Base-by-base conservation (phyloP, 768 basidiomycete species). In the Lentinula sp. region DNA sequence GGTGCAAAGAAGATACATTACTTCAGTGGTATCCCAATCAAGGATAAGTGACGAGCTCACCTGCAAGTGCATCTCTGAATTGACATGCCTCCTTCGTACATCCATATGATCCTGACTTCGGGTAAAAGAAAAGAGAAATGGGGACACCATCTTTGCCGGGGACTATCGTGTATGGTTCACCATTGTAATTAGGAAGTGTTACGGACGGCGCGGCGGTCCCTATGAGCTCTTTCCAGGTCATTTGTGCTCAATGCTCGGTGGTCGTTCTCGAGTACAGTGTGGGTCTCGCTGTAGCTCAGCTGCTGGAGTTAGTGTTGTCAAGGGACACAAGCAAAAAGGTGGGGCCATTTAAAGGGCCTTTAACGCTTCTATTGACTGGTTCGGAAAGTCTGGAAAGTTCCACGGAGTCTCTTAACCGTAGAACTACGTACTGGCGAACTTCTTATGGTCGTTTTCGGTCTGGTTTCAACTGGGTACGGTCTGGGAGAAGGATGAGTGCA, bases 71-170 rank as follows among this genome's bases (percentile, higher is more conserved):
- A 74, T 94, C 89, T 28, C 92, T 83, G 72, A 95, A 93, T 57
- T 85, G 79, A 66, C 91, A 93, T 1, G 88, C 91, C 71, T 94
- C 86, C 67, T 81, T 86, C 16, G 90, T 95, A 72, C 93, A 93
- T 5, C 88, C 91, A 55, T 77, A 86, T 2, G 90, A 84, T 6
- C 86, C 90, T 86, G 88, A 81, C 67, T 81, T 78, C 9, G 90
- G 90, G 66, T 89, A 91, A 74, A 94, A 93, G 77, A 93, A 91
- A 41, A 94, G 62, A 9, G 82, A 88, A 20, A 82, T 80, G 1
- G 92, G 90, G 58, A 82, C 70, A 18, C 80, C 82, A 42, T 75
- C 77, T 52, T 75, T 76, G 10, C 82, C 85, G 1, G 88, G 86
- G 32, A 76, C 82, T 65, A 92, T 77, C 6, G 79, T 82, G 69